Percentiles rank a stretch among this genome's conserved stretches.
These are phyloP conservation scores for Venturia nashicola DNA, from an alignment of 2,329 filamentous ascomycete species.

Conservation along the genomic window DNA sequence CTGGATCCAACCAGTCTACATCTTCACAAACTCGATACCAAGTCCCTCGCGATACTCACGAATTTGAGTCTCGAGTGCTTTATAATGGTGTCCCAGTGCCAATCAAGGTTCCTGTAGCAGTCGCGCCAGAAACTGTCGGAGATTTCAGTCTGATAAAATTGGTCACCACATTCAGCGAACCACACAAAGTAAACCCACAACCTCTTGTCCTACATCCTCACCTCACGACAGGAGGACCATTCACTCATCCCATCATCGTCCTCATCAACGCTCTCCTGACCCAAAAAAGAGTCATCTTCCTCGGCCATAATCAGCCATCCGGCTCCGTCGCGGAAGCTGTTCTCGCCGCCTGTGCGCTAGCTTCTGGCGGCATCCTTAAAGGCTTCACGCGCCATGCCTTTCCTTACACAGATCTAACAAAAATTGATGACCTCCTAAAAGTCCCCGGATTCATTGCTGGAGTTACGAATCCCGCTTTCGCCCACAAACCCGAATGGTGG, in stretches of 20 bases:
- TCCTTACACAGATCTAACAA: conserved; percentile 94
- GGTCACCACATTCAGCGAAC: conserved; percentile 81
- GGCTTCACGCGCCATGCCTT: conserved; percentile 96
- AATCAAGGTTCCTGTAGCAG: conserved; percentile 87
- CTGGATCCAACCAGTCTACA: conserved; percentile 25
- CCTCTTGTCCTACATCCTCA: conserved; percentile 81
- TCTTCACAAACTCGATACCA: conserved; percentile 51
- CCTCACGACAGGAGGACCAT: conserved; percentile 79
- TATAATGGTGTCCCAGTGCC: conserved; percentile 96
- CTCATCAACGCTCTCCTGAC: conserved; percentile 89
- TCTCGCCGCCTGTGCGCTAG: conserved; percentile 86
- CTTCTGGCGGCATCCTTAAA: conserved; percentile 79
- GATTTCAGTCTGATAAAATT: conserved; percentile 97
- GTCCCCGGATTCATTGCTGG: conserved; percentile 97
- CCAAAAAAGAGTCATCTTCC: conserved; percentile 90
- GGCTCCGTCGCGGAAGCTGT: conserved; percentile 97
- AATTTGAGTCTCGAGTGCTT: conserved; percentile 89
- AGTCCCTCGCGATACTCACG: conserved; percentile 87
- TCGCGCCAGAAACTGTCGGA: conserved; percentile 90
- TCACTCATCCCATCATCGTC: conserved; percentile 89
- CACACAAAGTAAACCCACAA: conserved; percentile 71
- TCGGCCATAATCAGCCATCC: conserved; percentile 89
- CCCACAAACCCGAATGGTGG: conserved; percentile 95
- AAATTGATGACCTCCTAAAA: conserved; percentile 90
- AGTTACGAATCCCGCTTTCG: conserved; percentile 94